phyloP scores from a whole-genome alignment of 768 basidiomycete genomes.

The Xerocomus potaroensis region DNA sequence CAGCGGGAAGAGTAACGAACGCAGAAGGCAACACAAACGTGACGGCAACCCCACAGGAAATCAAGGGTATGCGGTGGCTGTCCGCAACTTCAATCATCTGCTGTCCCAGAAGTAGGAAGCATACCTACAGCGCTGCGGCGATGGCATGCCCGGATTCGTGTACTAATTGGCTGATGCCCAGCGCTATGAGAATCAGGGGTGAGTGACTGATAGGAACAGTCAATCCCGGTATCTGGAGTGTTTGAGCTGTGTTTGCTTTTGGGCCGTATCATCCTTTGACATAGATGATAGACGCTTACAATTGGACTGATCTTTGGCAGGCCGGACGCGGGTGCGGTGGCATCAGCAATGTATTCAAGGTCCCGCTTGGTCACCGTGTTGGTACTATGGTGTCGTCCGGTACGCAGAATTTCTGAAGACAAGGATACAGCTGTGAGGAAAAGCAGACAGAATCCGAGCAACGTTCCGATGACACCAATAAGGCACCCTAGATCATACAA shows the following conservation, averaged over 20 bases:
- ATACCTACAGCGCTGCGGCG: constrained; percentile 65
- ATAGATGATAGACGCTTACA: constrained; percentile 28
- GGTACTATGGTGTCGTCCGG: neutral
- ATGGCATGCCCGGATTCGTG: constrained; percentile 83
- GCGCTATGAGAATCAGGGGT: constrained; percentile 57
- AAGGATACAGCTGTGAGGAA: constrained; percentile 30
- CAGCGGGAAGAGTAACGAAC: constrained; percentile 59
- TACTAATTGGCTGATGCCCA: constrained; percentile 62
- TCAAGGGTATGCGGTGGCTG: constrained; percentile 64
- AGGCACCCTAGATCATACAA: constrained; percentile 52
- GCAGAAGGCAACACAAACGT: constrained; percentile 67
- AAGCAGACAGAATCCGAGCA: constrained; percentile 38
- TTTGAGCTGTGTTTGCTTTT: constrained; percentile 1
- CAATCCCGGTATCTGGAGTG: constrained; percentile 68
- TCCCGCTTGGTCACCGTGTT: constrained; percentile 16
- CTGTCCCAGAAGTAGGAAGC: neutral
- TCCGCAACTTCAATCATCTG: neutral
- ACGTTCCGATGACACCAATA: constrained; percentile 46
- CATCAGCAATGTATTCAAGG: neutral
- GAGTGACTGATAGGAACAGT: constrained; percentile 74
- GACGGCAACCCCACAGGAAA: constrained; percentile 57
- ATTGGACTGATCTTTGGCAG: constrained; percentile 24
- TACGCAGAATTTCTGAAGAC: constrained; percentile 12
- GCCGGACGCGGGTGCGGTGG: neutral
- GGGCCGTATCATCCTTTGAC: neutral